These are phyloP conservation scores for Psilocybe tampanensis DNA, from an alignment of 768 basidiomycete species.

Conservation along the genomic window DNA sequence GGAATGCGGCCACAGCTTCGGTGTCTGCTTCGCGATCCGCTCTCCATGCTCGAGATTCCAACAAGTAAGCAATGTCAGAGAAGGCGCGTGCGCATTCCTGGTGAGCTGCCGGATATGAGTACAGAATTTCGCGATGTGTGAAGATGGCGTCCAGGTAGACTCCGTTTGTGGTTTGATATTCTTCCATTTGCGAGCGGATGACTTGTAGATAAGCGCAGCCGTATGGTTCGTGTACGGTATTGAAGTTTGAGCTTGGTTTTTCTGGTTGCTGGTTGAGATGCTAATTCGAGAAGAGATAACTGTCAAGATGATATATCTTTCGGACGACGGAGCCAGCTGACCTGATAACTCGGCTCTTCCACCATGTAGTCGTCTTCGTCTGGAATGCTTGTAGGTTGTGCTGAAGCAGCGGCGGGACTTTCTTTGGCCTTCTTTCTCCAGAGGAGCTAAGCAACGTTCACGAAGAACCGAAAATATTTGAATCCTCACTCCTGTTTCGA, in stretches of 20 bases:
- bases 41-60: constrained; percentile 69
- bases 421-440: constrained; percentile 46
- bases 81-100: constrained; percentile 63
- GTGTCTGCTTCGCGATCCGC: constrained; percentile 70
- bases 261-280: constrained; percentile 43
- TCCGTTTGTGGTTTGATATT: constrained; percentile 62
- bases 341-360: constrained; percentile 48
- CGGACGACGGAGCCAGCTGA: constrained; percentile 22
- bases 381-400: constrained; percentile 23
- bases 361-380: constrained; percentile 48
- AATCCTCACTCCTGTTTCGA: constrained; percentile 31
- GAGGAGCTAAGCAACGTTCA: constrained; percentile 6
- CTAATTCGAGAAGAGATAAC: background rate
- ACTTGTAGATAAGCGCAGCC: constrained; percentile 68
- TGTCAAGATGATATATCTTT: background rate
- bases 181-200: constrained; percentile 58
- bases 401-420: constrained; percentile 12
- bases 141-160: constrained; percentile 81
- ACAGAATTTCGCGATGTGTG: constrained; percentile 72
- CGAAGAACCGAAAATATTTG: background rate
- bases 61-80: constrained; percentile 61
- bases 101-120: constrained; percentile 65
- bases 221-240: constrained; percentile 28
- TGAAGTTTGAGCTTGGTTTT: constrained; percentile 41
- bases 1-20: constrained; percentile 70